Percentiles rank a stretch among this genome's conserved stretches.
phyloP scores from a whole-genome alignment of 78 protist genomes.

The slime mould (Dictyostelium discoideum) region DNA sequence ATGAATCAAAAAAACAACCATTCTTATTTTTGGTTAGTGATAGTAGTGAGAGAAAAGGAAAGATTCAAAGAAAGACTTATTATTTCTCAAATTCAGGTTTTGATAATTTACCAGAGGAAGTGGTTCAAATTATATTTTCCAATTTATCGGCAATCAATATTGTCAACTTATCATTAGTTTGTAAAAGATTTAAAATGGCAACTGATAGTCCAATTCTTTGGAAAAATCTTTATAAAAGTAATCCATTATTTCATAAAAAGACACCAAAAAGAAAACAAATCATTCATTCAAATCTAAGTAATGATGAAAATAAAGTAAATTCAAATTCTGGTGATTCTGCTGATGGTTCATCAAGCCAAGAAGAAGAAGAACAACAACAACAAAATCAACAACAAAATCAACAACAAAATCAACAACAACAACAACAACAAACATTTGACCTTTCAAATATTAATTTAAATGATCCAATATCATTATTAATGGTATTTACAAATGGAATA shows the following conservation, averaged over 20 bases:
- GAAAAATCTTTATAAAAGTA: background rate
- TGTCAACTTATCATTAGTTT: constrained; percentile 31
- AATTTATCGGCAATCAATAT: constrained; percentile 24
- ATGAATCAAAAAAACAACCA: constrained; percentile 46
- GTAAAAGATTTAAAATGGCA: constrained; percentile 58
- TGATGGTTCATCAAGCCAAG: background rate
- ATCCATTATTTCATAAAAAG: constrained; percentile 36
- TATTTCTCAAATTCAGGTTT: constrained; percentile 34
- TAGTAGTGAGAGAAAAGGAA: constrained; percentile 18
- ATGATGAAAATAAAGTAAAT: background rate
- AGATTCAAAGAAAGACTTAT: constrained; percentile 18
- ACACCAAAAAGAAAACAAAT: constrained; percentile 11
- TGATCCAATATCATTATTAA: background rate
- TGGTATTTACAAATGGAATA: background rate
- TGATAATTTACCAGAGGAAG: constrained; percentile 69
- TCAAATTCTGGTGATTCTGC: background rate
- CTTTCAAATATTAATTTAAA: background rate
- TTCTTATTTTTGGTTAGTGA: constrained; percentile 45
- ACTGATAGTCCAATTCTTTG: constrained; percentile 41
- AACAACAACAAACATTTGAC: background rate
- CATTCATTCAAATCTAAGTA: background rate
- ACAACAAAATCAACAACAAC: background rate
- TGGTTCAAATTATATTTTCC: constrained; percentile 38
- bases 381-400: background rate
- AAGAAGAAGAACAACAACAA: background rate